Percentiles rank a stretch among this genome's conserved stretches.
These are phyloP conservation scores for Hypomontagnella submonticulosa DNA, from an alignment of 495 filamentous ascomycete genomes.

Conservation along the genomic window DNA sequence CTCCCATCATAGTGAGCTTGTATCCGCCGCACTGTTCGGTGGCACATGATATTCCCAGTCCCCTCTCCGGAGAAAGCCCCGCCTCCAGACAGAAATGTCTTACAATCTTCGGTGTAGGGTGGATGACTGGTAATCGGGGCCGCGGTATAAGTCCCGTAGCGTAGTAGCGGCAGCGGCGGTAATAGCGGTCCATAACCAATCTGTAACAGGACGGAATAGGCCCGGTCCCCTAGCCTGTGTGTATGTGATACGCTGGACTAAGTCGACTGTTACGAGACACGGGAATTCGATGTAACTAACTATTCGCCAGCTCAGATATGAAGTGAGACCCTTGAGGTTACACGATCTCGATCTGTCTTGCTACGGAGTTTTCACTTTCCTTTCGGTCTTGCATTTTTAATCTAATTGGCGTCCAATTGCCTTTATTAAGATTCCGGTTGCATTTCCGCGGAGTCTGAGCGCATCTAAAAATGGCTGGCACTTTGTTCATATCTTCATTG, in stretches of 20 bases:
- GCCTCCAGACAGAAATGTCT: background rate
- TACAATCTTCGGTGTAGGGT: background rate
- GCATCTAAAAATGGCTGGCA: no score
- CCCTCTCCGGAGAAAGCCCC: no score
- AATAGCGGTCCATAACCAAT: conserved; percentile 3
- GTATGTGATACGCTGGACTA: background rate
- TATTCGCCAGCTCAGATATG: conserved; percentile 11
- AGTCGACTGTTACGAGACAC: background rate
- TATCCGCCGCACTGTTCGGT: background rate
- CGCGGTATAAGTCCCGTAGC: background rate
- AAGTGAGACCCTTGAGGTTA: conserved; percentile 16
- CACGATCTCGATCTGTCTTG: conserved; percentile 34
- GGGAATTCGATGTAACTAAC: background rate
- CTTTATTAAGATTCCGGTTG: background rate
- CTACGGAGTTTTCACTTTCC: background rate
- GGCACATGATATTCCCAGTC: no score
- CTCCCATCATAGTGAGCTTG: background rate
- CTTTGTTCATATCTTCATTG: no score
- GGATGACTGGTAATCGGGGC: background rate
- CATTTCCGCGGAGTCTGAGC: background rate
- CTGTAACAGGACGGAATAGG: background rate
- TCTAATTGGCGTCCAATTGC: background rate
- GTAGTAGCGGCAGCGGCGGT: conserved; percentile 1
- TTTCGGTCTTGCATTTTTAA: conserved; percentile 1
- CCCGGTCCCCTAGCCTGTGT: conserved; percentile 3